Percentiles rank a stretch among this genome's conserved stretches.
phyloP scores from a whole-genome alignment of 2,329 filamentous ascomycete species.

The Graphilbum sp. region DNA sequence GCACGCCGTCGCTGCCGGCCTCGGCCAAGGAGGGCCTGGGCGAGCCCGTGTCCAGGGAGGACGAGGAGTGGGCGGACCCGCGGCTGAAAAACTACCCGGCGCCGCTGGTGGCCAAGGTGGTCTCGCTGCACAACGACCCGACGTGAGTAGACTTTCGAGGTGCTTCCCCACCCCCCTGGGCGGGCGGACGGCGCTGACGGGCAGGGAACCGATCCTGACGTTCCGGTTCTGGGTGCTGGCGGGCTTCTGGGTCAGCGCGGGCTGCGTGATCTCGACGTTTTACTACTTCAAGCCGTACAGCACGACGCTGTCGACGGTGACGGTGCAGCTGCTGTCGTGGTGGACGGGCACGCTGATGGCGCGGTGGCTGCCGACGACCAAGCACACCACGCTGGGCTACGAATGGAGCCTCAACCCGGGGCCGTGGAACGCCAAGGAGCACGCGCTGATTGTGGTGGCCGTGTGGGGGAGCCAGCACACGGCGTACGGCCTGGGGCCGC shows the following conservation, averaged over 20 bases:
- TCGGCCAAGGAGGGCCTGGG: no score
- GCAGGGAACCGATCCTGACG: slow-evolving; percentile 16
- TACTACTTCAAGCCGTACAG: slow-evolving; percentile 18
- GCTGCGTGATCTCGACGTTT: slow-evolving; percentile 15
- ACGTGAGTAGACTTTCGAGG: no score
- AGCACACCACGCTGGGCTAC: slow-evolving; percentile 12
- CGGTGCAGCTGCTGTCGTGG: slow-evolving; percentile 17
- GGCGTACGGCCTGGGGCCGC: slow-evolving; percentile 14
- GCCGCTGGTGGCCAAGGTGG: slow-evolving; percentile 17
- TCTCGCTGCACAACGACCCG: slow-evolving; percentile 16
- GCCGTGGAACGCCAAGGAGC: slow-evolving; percentile 18
- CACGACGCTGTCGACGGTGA: slow-evolving; percentile 13
- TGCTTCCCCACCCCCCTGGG: no score
- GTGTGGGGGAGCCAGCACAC: slow-evolving; percentile 15
- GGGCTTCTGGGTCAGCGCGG: slow-evolving; percentile 16
- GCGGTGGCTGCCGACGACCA: slow-evolving; percentile 12
- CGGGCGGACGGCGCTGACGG: no score
- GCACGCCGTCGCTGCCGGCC: no score
- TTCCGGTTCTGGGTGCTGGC: slow-evolving; percentile 17
- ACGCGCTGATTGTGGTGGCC: slow-evolving; percentile 16
- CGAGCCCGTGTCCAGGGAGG: no score
- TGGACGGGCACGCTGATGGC: slow-evolving; percentile 16
- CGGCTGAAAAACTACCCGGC: slow-evolving; percentile 16
- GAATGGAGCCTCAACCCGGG: slow-evolving; percentile 17
- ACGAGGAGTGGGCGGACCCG: no score